Evolutionary conservation across 1,139 yeast genomes (phyloP).

Genomic region (Debaryomycetaceae sp.): DNA sequence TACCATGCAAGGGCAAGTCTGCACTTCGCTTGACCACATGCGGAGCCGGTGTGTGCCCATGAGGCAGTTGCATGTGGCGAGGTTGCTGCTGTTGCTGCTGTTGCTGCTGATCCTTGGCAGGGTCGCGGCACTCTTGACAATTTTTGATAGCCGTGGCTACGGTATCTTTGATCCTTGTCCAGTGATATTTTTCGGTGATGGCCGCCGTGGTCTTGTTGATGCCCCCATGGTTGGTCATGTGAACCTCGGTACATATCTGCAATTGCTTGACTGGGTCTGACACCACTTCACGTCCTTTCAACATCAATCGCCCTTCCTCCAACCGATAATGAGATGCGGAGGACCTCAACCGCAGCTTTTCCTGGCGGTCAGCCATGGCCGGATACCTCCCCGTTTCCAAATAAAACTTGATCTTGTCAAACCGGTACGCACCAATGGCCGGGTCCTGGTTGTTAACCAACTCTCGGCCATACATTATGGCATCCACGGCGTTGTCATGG

Average conservation of each 20-base stretch:
- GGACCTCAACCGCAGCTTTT: constrained; percentile 78
- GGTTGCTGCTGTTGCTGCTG: constrained; percentile 15
- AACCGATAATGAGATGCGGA: constrained; percentile 76
- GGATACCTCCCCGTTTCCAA: constrained; percentile 86
- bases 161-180: constrained; percentile 88
- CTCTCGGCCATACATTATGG: constrained; percentile 63
- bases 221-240: constrained; percentile 74
- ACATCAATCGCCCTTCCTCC: constrained; percentile 65
- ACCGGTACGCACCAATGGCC: constrained; percentile 54
- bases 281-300: constrained; percentile 79
- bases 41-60: too few relatives aligned
- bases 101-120: constrained; percentile 26
- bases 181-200: constrained; percentile 77
- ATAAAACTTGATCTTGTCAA: constrained; percentile 75
- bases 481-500: constrained; percentile 77
- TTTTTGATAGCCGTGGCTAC: constrained; percentile 75
- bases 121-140: constrained; percentile 68
- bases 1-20: too few relatives aligned
- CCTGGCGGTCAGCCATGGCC: constrained; percentile 73
- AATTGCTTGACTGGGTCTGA: constrained; percentile 71
- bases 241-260: constrained; percentile 69
- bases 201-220: constrained; percentile 81
- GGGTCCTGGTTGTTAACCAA: constrained; percentile 48
- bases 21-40: too few relatives aligned
- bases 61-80: too few relatives aligned